Evolutionary conservation across 1,284 basidiomycete species (phyloP).

Genomic region (Sphaerobolus stellatus): DNA sequence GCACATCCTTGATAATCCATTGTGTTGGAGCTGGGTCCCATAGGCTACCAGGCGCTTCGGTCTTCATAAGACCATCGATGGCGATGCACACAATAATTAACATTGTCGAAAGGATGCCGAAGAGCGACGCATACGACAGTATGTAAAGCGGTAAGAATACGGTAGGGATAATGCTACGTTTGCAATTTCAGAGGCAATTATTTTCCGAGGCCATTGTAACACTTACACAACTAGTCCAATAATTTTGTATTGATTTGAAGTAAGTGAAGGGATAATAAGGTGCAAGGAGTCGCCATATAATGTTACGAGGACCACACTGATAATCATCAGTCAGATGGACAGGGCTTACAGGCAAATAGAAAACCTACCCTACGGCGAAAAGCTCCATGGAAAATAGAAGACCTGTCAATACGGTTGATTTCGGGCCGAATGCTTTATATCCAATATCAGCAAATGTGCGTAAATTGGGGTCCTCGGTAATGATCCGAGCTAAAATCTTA

Average conservation of each 20-base stretch:
- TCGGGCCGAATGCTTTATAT: slow-evolving; percentile 79
- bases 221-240: slow-evolving; percentile 71
- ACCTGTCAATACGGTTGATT: slow-evolving; percentile 67
- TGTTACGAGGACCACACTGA: slow-evolving; percentile 80
- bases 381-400: slow-evolving; percentile 82
- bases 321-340: slow-evolving; percentile 1
- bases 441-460: slow-evolving; percentile 89
- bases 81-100: slow-evolving; percentile 80
- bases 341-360: slow-evolving; percentile 17
- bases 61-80: slow-evolving; percentile 81
- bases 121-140: slow-evolving; percentile 81
- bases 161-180: slow-evolving; percentile 70
- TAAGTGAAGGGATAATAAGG: slow-evolving; percentile 65
- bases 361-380: slow-evolving; percentile 69
- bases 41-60: slow-evolving; percentile 79
- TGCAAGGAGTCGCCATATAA: slow-evolving; percentile 85
- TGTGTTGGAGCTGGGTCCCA: slow-evolving; percentile 73
- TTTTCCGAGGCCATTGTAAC: not conserved
- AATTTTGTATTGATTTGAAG: slow-evolving; percentile 73
- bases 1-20: slow-evolving; percentile 53
- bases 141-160: slow-evolving; percentile 82
- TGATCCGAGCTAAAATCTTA: slow-evolving; percentile 78
- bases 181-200: not conserved
- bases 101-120: slow-evolving; percentile 80
- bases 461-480: slow-evolving; percentile 66